Conservation (phyloP, 352 stramenopile species). For the Globisporangium cederbergense region DNA sequence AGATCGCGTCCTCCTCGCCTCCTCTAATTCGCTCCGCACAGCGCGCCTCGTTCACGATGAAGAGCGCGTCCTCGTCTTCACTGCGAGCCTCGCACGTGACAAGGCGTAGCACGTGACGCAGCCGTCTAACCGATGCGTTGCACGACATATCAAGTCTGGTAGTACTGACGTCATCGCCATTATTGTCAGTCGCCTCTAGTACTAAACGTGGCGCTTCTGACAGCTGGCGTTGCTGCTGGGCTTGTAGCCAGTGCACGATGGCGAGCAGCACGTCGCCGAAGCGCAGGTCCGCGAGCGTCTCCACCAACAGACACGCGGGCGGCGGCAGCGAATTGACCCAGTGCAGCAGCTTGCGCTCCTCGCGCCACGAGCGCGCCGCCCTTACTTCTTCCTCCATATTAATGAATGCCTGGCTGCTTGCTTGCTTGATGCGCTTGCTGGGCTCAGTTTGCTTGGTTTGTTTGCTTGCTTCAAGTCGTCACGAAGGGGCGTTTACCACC, state of each 20-base stretch:
- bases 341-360: slow-evolving; percentile 48
- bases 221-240: slow-evolving; percentile 4
- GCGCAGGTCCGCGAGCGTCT: slow-evolving; percentile 47
- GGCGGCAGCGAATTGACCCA: slow-evolving; percentile 75
- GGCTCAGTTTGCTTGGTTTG: neutral
- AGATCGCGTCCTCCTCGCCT: slow-evolving; percentile 35
- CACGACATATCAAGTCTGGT: neutral
- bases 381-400: neutral
- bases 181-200: neutral
- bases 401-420: neutral
- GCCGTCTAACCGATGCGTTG: slow-evolving; percentile 1
- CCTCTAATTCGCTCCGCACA: slow-evolving; percentile 36
- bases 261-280: slow-evolving; percentile 54
- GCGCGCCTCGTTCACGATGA: slow-evolving; percentile 39
- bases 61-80: slow-evolving; percentile 41
- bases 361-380: neutral
- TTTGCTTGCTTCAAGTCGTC: neutral
- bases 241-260: slow-evolving; percentile 41
- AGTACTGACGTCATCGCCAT: neutral
- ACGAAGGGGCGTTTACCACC: neutral
- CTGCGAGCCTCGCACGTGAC: slow-evolving; percentile 36
- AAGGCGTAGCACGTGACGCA: slow-evolving; percentile 38
- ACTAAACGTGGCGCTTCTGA: neutral
- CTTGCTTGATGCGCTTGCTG: no score
- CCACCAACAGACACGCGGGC: slow-evolving; percentile 55